phyloP scores from a whole-genome alignment of 2,329 filamentous ascomycete species.

The Hymenoscyphus scutula region DNA sequence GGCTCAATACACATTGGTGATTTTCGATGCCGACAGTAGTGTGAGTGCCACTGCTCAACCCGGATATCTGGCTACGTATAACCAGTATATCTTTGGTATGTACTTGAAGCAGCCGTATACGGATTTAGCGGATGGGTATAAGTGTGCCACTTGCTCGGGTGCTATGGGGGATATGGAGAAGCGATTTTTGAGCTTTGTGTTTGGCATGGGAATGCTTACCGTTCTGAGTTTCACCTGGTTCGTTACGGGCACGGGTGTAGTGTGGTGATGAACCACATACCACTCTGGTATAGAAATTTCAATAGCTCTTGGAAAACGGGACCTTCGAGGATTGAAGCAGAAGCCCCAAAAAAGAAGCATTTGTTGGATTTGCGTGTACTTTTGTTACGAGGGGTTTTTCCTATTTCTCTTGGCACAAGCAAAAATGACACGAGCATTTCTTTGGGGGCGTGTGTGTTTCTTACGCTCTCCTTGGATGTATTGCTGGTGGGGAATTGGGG shows the following conservation, averaged over 20 bases:
- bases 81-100: conserved; percentile 55
- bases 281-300: conserved; percentile 7
- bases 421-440: no score
- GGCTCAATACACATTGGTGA: conserved; percentile 58
- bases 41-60: conserved; percentile 50
- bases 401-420: background rate
- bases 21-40: conserved; percentile 56
- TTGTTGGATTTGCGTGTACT: conserved; percentile 13
- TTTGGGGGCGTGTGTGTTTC: background rate
- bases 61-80: conserved; percentile 53
- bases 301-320: no score
- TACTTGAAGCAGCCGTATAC: conserved; percentile 53
- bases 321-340: background rate
- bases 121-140: conserved; percentile 48
- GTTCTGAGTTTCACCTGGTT: conserved; percentile 64
- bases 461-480: conserved; percentile 21
- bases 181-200: conserved; percentile 49
- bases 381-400: conserved; percentile 10
- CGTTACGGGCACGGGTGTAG: conserved; percentile 45
- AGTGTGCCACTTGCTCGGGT: conserved; percentile 56
- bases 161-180: conserved; percentile 48
- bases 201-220: conserved; percentile 55
- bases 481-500: conserved; percentile 12
- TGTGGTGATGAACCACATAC: conserved; percentile 30
- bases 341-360: conserved; percentile 5